phyloP scores from a whole-genome alignment of 352 stramenopile species.

The Pythium dissotocum region DNA sequence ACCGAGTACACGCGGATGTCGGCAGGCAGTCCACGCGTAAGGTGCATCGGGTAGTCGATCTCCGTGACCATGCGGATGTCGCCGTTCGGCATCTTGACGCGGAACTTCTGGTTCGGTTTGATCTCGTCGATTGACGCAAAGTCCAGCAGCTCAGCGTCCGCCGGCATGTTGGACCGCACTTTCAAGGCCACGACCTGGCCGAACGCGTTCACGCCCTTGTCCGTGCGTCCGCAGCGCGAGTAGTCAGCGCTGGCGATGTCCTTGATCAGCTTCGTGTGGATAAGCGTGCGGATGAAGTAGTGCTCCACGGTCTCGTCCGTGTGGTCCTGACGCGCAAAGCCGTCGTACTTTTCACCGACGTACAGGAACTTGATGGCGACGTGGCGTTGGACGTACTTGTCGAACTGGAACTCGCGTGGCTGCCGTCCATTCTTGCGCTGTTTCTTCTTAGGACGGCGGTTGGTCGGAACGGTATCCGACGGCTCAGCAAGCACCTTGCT shows the following conservation, averaged over 20 bases:
- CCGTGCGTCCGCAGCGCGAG: conserved; percentile 96
- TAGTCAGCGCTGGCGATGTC: conserved; percentile 86
- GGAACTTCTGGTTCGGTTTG: conserved; percentile 56
- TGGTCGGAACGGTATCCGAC: conserved; percentile 12
- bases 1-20: conserved; percentile 88
- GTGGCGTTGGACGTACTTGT: conserved; percentile 69
- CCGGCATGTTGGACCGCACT: conserved; percentile 77
- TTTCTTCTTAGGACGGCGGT: conserved; percentile 59
- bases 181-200: conserved; percentile 74
- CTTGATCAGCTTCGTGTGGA: conserved; percentile 90
- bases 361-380: conserved; percentile 88
- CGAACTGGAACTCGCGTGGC: conserved; percentile 67
- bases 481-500: conserved; percentile 55
- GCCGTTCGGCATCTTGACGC: conserved; percentile 53
- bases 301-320: conserved; percentile 93
- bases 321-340: conserved; percentile 88
- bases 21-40: conserved; percentile 96
- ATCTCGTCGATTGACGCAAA: conserved; percentile 68
- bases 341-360: conserved; percentile 84
- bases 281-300: conserved; percentile 93
- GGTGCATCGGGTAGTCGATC: conserved; percentile 94
- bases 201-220: conserved; percentile 94
- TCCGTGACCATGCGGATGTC: conserved; percentile 85
- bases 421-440: conserved; percentile 39
- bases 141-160: conserved; percentile 62